phyloP scores from a whole-genome alignment of 1,139 yeast species.

The Saccharomyces pastorianus region DNA sequence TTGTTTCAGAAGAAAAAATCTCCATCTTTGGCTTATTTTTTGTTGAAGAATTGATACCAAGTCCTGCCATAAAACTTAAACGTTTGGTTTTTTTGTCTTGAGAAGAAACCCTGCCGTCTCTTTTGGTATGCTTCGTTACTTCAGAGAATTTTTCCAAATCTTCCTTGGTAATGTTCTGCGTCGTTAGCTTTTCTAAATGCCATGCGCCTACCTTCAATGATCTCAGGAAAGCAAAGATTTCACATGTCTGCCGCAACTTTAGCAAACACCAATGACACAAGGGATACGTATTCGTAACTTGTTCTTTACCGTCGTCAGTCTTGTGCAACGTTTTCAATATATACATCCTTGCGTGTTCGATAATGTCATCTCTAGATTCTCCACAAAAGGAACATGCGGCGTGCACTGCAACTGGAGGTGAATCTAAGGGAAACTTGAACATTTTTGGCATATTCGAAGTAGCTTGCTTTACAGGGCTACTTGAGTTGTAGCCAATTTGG shows the following conservation, averaged over 20 bases:
- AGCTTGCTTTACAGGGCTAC: background rate
- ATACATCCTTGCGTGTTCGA: constrained; percentile 73
- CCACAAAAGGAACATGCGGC: constrained; percentile 80
- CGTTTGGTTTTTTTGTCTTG: constrained; percentile 18
- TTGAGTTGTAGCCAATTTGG: constrained; percentile 10
- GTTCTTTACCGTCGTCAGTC: constrained; percentile 26
- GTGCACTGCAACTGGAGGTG: constrained; percentile 65
- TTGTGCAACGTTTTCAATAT: constrained; percentile 40
- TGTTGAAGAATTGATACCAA: constrained; percentile 11
- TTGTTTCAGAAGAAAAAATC: constrained; percentile 7
- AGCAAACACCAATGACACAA: constrained; percentile 77
- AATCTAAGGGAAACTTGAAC: constrained; percentile 36
- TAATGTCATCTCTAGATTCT: constrained; percentile 57
- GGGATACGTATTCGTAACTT: constrained; percentile 45
- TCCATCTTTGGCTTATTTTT: constrained; percentile 16
- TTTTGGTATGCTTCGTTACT: constrained; percentile 5
- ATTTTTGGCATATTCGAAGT: constrained; percentile 20
- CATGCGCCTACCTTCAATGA: constrained; percentile 48
- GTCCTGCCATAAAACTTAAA: constrained; percentile 23
- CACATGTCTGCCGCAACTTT: constrained; percentile 72
- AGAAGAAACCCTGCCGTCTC: constrained; percentile 1
- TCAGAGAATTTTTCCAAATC: constrained; percentile 12
- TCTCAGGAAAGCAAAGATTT: constrained; percentile 65
- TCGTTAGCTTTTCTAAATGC: constrained; percentile 37
- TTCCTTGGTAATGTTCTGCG: constrained; percentile 14